These are phyloP conservation scores for Colletotrichum musicola DNA, from an alignment of 2,329 filamentous ascomycete species.

Conservation along the genomic window DNA sequence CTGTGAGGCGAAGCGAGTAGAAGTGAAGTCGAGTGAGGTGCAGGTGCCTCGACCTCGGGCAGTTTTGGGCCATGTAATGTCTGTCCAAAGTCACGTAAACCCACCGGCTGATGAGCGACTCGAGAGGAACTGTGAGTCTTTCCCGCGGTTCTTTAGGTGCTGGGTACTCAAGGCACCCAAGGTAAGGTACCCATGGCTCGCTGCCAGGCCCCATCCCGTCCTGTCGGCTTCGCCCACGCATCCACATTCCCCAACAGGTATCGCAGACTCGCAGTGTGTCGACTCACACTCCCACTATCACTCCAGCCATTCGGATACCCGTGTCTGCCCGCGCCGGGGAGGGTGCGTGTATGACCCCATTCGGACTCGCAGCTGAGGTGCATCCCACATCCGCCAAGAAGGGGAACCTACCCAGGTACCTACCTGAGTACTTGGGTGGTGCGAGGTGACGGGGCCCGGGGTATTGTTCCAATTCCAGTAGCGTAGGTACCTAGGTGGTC, in stretches of 20 bases:
- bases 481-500: neutral
- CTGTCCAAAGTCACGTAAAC: neutral
- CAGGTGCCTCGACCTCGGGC: neutral
- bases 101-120: conserved; percentile 17
- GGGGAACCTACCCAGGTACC: neutral
- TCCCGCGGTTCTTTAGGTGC: neutral
- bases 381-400: neutral
- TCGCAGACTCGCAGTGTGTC: conserved; percentile 2
- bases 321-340: conserved; percentile 12
- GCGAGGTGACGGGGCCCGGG: conserved; percentile 2
- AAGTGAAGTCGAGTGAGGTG: too few relatives aligned
- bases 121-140: conserved; percentile 4
- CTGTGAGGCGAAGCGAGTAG: too few relatives aligned
- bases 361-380: conserved; percentile 24
- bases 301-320: conserved; percentile 23
- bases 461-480: conserved; percentile 22
- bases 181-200: neutral
- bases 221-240: conserved; percentile 27
- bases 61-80: conserved; percentile 23
- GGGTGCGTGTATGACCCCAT: conserved; percentile 12
- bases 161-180: too few relatives aligned
- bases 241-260: conserved; percentile 37
- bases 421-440: neutral
- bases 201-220: neutral
- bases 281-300: neutral